A percentile compares a stretch with the other conserved stretches of the same genome.
phyloP scores from a whole-genome alignment of 2,329 filamentous ascomycete species.

The Arthrinium puccinioides region DNA sequence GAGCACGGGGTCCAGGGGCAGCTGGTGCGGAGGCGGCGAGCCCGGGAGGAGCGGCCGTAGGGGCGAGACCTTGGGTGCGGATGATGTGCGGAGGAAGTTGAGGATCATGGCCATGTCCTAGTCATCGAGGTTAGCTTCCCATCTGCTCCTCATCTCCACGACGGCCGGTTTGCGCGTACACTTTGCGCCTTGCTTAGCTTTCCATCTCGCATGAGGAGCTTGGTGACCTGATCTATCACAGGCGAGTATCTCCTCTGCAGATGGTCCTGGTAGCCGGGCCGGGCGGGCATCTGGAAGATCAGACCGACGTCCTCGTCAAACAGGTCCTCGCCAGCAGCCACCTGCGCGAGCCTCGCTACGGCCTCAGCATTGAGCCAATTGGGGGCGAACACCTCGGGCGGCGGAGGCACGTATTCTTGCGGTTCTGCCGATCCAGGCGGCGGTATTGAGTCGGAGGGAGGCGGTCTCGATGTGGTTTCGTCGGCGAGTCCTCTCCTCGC shows the following conservation, averaged over 20 bases:
- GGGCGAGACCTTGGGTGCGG: constrained; percentile 69
- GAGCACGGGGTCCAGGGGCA: constrained; percentile 81
- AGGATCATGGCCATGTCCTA: constrained; percentile 83
- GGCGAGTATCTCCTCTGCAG: constrained; percentile 80
- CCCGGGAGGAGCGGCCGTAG: constrained; percentile 67
- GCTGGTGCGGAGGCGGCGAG: constrained; percentile 66
- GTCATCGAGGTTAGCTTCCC: constrained; percentile 6
- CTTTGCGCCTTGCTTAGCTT: constrained; percentile 86
- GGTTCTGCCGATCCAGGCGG: no score
- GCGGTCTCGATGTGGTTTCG: constrained; percentile 10
- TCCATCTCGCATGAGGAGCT: constrained; percentile 84
- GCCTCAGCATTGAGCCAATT: constrained; percentile 21
- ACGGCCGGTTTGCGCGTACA: constrained; percentile 42
- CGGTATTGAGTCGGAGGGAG: constrained; percentile 5
- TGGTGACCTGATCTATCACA: constrained; percentile 79
- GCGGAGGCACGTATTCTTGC: constrained; percentile 6
- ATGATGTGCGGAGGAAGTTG: constrained; percentile 74
- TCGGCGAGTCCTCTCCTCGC: constrained; percentile 14
- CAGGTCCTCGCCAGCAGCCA: constrained; percentile 16
- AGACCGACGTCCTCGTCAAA: constrained; percentile 45
- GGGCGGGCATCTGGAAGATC: constrained; percentile 64
- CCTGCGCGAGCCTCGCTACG: constrained; percentile 19
- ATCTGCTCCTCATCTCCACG: neutral
- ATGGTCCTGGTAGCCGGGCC: constrained; percentile 46
- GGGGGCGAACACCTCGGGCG: constrained; percentile 16